Percentiles rank a stretch among this genome's conserved stretches.
These are phyloP conservation scores for Celoporthe dispersa DNA, from an alignment of 2,329 filamentous ascomycete species.

Conservation along the genomic window DNA sequence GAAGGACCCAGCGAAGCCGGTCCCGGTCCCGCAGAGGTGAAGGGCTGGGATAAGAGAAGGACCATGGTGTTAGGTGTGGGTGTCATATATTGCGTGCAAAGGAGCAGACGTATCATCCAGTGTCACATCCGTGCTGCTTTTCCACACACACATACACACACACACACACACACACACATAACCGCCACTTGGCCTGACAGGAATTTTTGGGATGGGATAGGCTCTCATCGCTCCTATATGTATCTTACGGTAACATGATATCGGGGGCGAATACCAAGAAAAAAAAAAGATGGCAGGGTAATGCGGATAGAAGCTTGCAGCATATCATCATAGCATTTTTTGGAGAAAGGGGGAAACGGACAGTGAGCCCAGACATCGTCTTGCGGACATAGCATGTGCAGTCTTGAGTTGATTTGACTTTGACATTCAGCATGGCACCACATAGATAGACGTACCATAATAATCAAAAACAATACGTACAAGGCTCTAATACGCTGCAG, in stretches of 20 bases:
- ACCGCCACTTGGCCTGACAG: not conserved
- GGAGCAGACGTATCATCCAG: not conserved
- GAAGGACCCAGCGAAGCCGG: conserved; percentile 39
- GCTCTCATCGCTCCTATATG: not conserved
- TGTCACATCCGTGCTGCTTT: not conserved
- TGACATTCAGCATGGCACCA: not conserved
- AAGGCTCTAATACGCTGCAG: not conserved
- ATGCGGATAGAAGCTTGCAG: not conserved
- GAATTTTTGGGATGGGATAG: not conserved
- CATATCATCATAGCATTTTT: not conserved
- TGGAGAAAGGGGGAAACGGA: not conserved
- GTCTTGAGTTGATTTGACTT: not conserved
- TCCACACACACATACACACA: too few species aligned
- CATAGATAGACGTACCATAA: not conserved
- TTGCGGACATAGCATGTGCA: not conserved
- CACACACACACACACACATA: not conserved
- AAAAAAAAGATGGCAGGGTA: not conserved
- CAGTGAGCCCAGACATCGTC: not conserved
- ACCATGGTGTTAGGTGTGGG: not conserved
- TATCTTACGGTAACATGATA: not conserved
- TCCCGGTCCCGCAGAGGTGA: conserved; percentile 22
- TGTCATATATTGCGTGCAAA: not conserved
- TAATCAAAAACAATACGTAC: not conserved
- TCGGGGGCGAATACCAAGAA: not conserved
- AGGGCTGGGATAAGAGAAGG: not conserved